Evolutionary conservation across 108 stramenopile species (phyloP), one percentile per base, ranked within the genome.

Genomic region (Cyclotella distinguenda): DNA sequence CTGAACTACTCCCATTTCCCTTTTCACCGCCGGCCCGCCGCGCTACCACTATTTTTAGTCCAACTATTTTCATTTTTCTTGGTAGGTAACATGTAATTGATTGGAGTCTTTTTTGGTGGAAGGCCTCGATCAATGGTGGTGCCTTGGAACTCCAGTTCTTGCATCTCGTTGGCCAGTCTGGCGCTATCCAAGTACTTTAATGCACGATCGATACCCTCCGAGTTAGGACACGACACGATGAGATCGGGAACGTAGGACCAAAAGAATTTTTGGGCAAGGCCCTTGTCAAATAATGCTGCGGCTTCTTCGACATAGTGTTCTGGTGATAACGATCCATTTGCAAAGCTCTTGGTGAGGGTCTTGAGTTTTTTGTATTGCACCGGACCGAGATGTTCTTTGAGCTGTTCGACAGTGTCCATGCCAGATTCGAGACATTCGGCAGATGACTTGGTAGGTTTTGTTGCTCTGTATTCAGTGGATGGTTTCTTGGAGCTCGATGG

Each of bases 341-440:
- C 87, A 63, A 91, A 86, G 12, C 81, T 74, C 51, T 82, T 84
- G 6, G 93, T 95, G 22, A 87, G 32, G 9, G 64, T 47, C 56
- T 91, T 95, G 1, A 95, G 75, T 38, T 81, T 75, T 67, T 95
- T 95, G 76, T 84, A 95, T 32, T 80, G 83, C 11, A 69, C 72
- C 11, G 77, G 62, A 4, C 93, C 89, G 13, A 95, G 66, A 11
- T 74, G 34, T 15, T 72, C 68, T 59, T 95, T 91, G 70, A 95
- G 73, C 44, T 80, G 78, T 64, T 88, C 84, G 4, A 90, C 52
- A 0, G 84, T 79, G 9, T 63, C 82, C 39, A 66, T 78, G 8
- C 85, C 83, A 7, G 74, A 28, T 36, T 56, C 27, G 25, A 66
- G 48, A 42, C 34, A 33, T 25, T 74, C 58, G 13, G 40, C 27